Percentiles rank a stretch among this genome's conserved stretches.
Evolutionary conservation across 345 rosid species (phyloP).

Genomic region (Hibiscus trionum): DNA sequence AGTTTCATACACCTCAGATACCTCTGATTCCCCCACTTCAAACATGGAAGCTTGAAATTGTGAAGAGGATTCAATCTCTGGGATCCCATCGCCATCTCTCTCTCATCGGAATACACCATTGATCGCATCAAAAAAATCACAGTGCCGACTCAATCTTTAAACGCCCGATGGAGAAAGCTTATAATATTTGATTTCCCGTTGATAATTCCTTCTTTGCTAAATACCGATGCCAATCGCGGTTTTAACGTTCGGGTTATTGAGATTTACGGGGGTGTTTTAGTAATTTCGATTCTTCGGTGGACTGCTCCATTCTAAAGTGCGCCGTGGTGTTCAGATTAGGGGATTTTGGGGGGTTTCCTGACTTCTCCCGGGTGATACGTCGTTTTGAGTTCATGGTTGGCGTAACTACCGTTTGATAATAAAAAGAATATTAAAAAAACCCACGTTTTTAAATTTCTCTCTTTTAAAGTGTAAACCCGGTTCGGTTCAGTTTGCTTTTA

Average conservation of each 20-base stretch:
- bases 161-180: constrained; percentile 9
- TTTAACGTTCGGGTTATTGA: constrained; percentile 28
- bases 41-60: constrained; percentile 45
- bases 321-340: background rate
- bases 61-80: constrained; percentile 48
- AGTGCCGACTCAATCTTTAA: background rate
- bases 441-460: background rate
- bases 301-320: constrained; percentile 20
- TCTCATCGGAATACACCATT: constrained; percentile 34
- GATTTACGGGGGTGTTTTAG: background rate
- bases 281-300: background rate
- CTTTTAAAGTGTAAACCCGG: too few relatives aligned
- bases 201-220: background rate
- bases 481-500: background rate
- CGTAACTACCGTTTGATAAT: background rate
- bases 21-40: constrained; percentile 48
- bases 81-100: constrained; percentile 28
- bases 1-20: constrained; percentile 36
- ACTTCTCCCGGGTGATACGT: constrained; percentile 16
- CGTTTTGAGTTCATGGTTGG: constrained; percentile 16
- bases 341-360: background rate
- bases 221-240: constrained; percentile 11
- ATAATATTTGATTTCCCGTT: background rate
- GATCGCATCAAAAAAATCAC: constrained; percentile 12
- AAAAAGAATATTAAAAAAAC: background rate